Evolutionary conservation across 2,329 filamentous ascomycete genomes (phyloP).

Genomic region (Colletotrichum siamense): DNA sequence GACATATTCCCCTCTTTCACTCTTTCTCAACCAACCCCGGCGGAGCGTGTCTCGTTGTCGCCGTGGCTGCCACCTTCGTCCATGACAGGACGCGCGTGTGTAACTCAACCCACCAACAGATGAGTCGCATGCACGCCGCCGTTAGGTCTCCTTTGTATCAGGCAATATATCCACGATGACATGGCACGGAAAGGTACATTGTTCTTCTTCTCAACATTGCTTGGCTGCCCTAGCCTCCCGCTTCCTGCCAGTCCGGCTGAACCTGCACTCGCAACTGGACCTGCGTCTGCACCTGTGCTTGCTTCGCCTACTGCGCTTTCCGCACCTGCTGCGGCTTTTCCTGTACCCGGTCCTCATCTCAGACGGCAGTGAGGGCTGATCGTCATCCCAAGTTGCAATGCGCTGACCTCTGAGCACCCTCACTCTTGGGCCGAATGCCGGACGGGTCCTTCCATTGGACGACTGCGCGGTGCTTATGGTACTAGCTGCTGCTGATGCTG

Average conservation of each 20-base stretch:
- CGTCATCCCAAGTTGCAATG: neutral
- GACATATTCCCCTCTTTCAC: neutral
- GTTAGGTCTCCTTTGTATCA: constrained; percentile 6
- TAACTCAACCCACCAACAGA: neutral
- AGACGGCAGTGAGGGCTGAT: neutral
- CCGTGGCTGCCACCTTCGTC: neutral
- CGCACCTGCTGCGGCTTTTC: neutral
- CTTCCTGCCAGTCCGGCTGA: neutral
- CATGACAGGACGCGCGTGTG: neutral
- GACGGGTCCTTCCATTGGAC: neutral
- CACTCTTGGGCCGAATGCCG: neutral
- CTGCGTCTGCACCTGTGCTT: neutral
- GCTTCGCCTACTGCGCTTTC: neutral
- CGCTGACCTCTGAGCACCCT: constrained; percentile 1
- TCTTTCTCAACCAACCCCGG: neutral
- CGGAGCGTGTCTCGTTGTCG: neutral
- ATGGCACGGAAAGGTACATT: constrained; percentile 5
- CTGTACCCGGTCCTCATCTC: constrained; percentile 5
- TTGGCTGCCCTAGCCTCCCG: neutral
- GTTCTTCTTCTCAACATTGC: neutral
- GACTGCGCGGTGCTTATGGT: neutral
- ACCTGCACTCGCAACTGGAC: neutral
- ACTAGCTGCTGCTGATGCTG: neutral
- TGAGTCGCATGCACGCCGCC: neutral
- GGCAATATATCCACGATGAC: neutral